phyloP scores from a whole-genome alignment of 768 basidiomycete species.

The Melanogaster broomeanus region DNA sequence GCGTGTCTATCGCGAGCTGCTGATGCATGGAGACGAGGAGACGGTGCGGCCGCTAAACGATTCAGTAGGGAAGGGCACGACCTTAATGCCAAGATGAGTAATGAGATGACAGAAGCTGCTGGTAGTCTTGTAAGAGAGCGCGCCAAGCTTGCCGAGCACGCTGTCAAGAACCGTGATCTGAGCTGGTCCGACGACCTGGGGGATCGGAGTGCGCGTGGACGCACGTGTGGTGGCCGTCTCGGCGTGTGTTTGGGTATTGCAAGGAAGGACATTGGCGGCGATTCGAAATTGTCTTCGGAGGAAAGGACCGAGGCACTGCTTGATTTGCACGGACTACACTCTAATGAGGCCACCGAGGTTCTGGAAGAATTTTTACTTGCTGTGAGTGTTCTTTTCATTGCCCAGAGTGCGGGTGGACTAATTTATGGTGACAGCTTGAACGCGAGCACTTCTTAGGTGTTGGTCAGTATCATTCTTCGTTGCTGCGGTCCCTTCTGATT shows the following conservation, averaged over 20 bases:
- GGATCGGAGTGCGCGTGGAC: slow-evolving; percentile 76
- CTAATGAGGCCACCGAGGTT: slow-evolving; percentile 90
- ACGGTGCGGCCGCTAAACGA: slow-evolving; percentile 93
- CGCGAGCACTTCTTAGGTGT: slow-evolving; percentile 86
- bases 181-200: slow-evolving; percentile 83
- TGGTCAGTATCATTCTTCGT: slow-evolving; percentile 45
- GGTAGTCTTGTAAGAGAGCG: slow-evolving; percentile 84
- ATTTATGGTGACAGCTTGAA: slow-evolving; percentile 60
- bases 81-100: slow-evolving; percentile 86
- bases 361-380: slow-evolving; percentile 86
- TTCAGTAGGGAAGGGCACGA: slow-evolving; percentile 95
- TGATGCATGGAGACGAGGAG: slow-evolving; percentile 93
- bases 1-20: slow-evolving; percentile 94
- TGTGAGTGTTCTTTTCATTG: slow-evolving; percentile 49
- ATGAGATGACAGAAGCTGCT: slow-evolving; percentile 85
- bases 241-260: slow-evolving; percentile 91
- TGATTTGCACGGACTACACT: slow-evolving; percentile 92
- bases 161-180: slow-evolving; percentile 67
- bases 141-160: slow-evolving; percentile 71
- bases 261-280: slow-evolving; percentile 51
- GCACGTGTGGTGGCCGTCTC: slow-evolving; percentile 73
- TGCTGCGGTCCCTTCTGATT: slow-evolving; percentile 5
- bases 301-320: slow-evolving; percentile 88
- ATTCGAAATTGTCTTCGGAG: slow-evolving; percentile 65
- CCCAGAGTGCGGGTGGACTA: slow-evolving; percentile 11